Base-by-base conservation (phyloP, 2,329 filamentous ascomycete species). In the Epichloe sylvatica region DNA sequence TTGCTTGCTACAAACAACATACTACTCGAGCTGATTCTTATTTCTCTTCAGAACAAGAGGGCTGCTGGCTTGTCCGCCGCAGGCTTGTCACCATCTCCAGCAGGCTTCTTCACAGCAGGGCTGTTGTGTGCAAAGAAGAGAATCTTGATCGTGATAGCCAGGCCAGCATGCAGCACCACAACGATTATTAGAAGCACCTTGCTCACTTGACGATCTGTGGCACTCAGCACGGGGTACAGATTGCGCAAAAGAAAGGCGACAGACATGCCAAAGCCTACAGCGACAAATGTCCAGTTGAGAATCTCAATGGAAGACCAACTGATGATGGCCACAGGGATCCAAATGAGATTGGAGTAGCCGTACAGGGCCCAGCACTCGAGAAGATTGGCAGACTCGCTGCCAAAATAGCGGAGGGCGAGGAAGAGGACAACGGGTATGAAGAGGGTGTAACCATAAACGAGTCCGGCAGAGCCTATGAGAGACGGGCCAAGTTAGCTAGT, bases 291-390 rank as follows among this genome's bases (percentile, higher is more conserved):
- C 78, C 87, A 97, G 72, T 98, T 98, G 56, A 98, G 78, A 50
- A 88, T 80, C 49, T 80, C 81, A 58, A 96, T 72, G 48, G 85
- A 84, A 55, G 85, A 91, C 86, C 90, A 96, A 64, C 84, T 89
- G 57, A 96, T 86, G 54, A 94, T 70, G 45, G 92, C 90, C 41
- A 98, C 90, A 2, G 85, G 87, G 59, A 98, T 90, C 92, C 92
- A 98, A 62, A 98, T 87, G 60, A 98, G 73, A 70, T 98, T 98
- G 51, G 85, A 80, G 72, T 98, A 98, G 49, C 92, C 92, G 67
- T 97, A 98, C 36, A 98, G 73, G 52, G 89, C 86, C 81, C 87
- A 90, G 73, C 89, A 95, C 72, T 98, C 92, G 57, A 98, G 78
- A 52, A 98, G 72, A 67, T 95, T 94, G 54, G 91, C 90, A 50